These are phyloP conservation scores for Coemansia sp. DNA, from an alignment of 192 early-diverging fungal species.

Conservation along the genomic window DNA sequence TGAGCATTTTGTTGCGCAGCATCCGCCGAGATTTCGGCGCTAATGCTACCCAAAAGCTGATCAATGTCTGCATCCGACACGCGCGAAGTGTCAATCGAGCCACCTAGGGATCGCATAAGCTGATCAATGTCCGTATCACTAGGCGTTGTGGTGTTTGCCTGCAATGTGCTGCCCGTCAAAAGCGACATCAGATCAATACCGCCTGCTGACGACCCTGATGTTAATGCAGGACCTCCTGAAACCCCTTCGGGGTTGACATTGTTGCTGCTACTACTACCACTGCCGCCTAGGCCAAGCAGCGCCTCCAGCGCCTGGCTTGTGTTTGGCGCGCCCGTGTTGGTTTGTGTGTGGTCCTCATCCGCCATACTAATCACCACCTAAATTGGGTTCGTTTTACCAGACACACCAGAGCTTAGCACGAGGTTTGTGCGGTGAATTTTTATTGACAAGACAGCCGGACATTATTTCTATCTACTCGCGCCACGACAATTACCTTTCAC, in stretches of 20 bases:
- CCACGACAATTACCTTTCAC: background rate
- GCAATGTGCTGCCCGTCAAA: slow-evolving; percentile 13
- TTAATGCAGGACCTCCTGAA: background rate
- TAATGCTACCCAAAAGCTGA: slow-evolving; percentile 49
- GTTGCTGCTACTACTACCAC: slow-evolving; percentile 13
- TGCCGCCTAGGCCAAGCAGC: background rate
- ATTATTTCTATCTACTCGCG: background rate
- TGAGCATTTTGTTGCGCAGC: slow-evolving; percentile 3
- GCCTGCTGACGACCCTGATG: background rate
- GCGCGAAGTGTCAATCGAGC: slow-evolving; percentile 33
- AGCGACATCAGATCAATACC: slow-evolving; percentile 24
- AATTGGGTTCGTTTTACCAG: background rate
- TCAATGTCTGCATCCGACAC: slow-evolving; percentile 46
- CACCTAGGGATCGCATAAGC: slow-evolving; percentile 44
- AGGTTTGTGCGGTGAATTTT: background rate
- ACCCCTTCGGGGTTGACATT: background rate
- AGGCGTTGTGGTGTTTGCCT: slow-evolving; percentile 18
- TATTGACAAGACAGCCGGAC: background rate
- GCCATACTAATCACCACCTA: slow-evolving; percentile 19
- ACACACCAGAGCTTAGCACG: background rate
- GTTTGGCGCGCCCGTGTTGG: slow-evolving; percentile 6
- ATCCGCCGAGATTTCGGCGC: slow-evolving; percentile 22
- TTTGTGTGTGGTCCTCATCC: slow-evolving; percentile 7
- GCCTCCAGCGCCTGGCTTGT: slow-evolving; percentile 10
- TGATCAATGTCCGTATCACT: slow-evolving; percentile 43